Base-by-base conservation (phyloP, 768 basidiomycete species). In the Boletus pseudopeckii region DNA sequence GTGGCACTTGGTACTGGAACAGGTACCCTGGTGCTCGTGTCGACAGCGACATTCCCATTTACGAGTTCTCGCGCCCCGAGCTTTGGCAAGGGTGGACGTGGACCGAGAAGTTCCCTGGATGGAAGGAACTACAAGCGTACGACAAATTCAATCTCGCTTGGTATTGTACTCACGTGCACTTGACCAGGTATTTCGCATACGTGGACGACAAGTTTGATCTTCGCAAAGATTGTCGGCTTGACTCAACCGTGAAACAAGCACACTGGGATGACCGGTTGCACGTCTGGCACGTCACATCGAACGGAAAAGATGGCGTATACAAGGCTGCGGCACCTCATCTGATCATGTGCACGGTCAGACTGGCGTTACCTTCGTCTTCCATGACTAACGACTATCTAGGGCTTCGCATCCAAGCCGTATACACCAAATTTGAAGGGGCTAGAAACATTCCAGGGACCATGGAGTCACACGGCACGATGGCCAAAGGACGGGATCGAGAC, bases 1-100 rank as follows among this genome's bases (percentile, higher is more conserved):
- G 61, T 7, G 60, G 61, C 0, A 58, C 53, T 5, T 62, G 56
- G 57, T 59, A 55, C 28, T 59, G 57, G 58, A 59, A 54, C 26
- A 59, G 37, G 4, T 59, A 54, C 42, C 59, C 55, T 8, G 53
- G 60, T 2, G 53, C 45, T 7, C 60, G 56, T 15, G 48, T 50
- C 5, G 60, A 63, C 20, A 53, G 50, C 10, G 37, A 49, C 5
- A 42, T 60, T 9, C 58, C 59, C 17, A 15, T 9, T 4, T 61
- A 60, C 33, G 54, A 50, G 24, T 52, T 56, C 22, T 39, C 58
- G 9, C 28, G n/a, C 14, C 54, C 54, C 14, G 51, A 60, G 6
- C 54, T 61, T n/a, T 60, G 54, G 59, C 47, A 50, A 7, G 46
- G 10, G 1, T 60, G 58, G 52, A 41, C 47, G 1, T 60, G 59